Conservation (phyloP, 2,329 filamentous ascomycete species). For the Aspergillus proliferans region DNA sequence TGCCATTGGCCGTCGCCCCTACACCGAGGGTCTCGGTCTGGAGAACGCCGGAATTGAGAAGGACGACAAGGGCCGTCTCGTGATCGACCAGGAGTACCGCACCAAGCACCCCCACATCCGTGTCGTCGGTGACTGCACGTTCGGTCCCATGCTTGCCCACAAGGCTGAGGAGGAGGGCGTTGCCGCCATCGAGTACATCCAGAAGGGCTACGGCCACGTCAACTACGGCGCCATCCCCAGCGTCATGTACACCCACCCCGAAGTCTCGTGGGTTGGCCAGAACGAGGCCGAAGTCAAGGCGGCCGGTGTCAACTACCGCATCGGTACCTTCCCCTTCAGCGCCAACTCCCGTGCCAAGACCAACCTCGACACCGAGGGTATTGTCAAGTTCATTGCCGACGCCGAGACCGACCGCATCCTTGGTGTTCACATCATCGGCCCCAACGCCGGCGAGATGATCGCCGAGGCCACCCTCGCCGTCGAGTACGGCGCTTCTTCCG, state of each 20-base stretch:
- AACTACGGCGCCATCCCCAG: constrained; percentile 98
- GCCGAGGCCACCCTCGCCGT: constrained; percentile 91
- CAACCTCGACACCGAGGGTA: constrained; percentile 88
- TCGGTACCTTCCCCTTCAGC: constrained; percentile 92
- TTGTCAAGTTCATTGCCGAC: constrained; percentile 96
- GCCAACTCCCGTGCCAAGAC: constrained; percentile 99
- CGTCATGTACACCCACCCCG: constrained; percentile 99
- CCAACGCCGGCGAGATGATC: constrained; percentile 98
- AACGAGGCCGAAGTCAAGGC: constrained; percentile 94
- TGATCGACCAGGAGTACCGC: constrained; percentile 98
- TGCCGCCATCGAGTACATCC: constrained; percentile 92
- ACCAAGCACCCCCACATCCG: constrained; percentile 97
- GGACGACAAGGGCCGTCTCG: constrained; percentile 87
- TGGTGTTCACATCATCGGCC: constrained; percentile 91
- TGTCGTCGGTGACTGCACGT: constrained; percentile 91
- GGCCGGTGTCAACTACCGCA: constrained; percentile 81
- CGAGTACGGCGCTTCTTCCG: constrained; percentile 91
- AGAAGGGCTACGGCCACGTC: constrained; percentile 95
- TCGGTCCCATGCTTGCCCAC: constrained; percentile 98
- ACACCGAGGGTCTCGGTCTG: constrained; percentile 82
- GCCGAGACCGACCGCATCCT: constrained; percentile 93
- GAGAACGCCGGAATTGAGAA: constrained; percentile 72
- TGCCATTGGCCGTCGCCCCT: constrained; percentile 91
- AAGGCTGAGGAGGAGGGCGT: constrained; percentile 98
- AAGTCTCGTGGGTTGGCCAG: constrained; percentile 98